Conservation (phyloP, 1,284 basidiomycete genomes). For the Malassezia sp. region DNA sequence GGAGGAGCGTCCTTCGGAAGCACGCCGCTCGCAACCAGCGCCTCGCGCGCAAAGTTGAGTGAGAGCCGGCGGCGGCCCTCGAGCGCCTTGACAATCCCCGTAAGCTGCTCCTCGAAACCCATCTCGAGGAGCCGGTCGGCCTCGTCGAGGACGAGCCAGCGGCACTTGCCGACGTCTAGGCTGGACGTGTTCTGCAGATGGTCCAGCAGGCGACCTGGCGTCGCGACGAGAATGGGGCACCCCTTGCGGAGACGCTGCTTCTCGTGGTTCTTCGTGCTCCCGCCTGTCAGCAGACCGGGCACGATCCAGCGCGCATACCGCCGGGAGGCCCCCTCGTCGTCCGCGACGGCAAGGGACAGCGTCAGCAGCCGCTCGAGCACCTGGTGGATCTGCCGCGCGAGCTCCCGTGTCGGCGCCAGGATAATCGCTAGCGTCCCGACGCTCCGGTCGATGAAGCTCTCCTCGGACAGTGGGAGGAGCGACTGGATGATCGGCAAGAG, state of each 20-base stretch:
- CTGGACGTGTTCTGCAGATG: conserved; percentile 72
- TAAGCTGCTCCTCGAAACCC: conserved; percentile 50
- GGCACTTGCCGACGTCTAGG: conserved; percentile 81
- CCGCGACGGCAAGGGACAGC: conserved; percentile 58
- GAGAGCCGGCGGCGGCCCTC: conserved; percentile 35
- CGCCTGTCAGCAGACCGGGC: conserved; percentile 73
- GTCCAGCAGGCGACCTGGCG: conserved; percentile 61
- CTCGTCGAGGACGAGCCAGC: conserved; percentile 93
- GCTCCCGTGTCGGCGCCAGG: conserved; percentile 84
- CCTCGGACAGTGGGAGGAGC: conserved; percentile 70
- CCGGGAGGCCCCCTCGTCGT: conserved; percentile 48
- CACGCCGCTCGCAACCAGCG: conserved; percentile 21
- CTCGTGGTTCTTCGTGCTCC: conserved; percentile 61
- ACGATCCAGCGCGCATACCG: conserved; percentile 67
- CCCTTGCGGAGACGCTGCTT: conserved; percentile 63
- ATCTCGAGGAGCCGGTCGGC: conserved; percentile 74
- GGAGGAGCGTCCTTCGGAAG: conserved; percentile 10
- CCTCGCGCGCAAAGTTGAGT: conserved; percentile 54
- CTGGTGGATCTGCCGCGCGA: conserved; percentile 81
- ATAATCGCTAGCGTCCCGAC: conserved; percentile 87
- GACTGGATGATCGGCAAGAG: conserved; percentile 91
- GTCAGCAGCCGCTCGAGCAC: conserved; percentile 56
- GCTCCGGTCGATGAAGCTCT: conserved; percentile 58
- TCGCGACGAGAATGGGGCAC: conserved; percentile 61
- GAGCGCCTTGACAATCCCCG: conserved; percentile 60